Conservation (phyloP, 2,329 filamentous ascomycete species). For the Hirsutella thompsonii region DNA sequence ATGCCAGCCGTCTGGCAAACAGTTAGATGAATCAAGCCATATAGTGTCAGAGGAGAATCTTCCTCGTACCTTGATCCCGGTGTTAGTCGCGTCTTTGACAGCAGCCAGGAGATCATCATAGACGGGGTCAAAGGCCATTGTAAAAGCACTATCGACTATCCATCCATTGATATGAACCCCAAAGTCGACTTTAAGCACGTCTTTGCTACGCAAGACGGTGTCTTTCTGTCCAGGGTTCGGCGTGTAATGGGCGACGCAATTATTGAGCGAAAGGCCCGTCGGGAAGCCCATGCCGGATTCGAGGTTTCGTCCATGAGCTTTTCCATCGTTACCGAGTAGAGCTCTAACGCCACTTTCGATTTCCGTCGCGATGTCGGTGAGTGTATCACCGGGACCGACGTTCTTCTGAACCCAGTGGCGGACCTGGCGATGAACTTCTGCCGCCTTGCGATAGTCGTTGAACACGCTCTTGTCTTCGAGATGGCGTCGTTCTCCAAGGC, state of each 20-base stretch:
- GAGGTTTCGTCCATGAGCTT: constrained; percentile 62
- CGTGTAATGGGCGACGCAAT: constrained; percentile 70
- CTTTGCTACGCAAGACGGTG: constrained; percentile 49
- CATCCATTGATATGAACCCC: constrained; percentile 65
- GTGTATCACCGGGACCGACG: constrained; percentile 63
- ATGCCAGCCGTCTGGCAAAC: constrained; percentile 60
- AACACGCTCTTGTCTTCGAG: constrained; percentile 43
- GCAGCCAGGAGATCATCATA: constrained; percentile 61
- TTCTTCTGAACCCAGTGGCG: constrained; percentile 66
- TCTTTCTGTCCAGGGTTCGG: constrained; percentile 68
- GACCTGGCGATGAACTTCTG: constrained; percentile 71
- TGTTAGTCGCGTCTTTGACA: constrained; percentile 66
- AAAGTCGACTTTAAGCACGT: constrained; percentile 70
- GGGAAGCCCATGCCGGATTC: constrained; percentile 73
- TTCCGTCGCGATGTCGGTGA: constrained; percentile 67
- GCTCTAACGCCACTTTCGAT: constrained; percentile 70
- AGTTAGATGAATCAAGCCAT: too few relatives aligned
- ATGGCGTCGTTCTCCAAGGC: constrained; percentile 1
- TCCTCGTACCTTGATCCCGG: constrained; percentile 52
- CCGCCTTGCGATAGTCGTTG: constrained; percentile 63
- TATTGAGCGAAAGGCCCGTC: constrained; percentile 67
- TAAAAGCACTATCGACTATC: constrained; percentile 69
- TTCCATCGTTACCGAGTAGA: constrained; percentile 58
- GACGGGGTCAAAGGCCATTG: constrained; percentile 56
- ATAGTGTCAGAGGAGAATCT: accelerated